Percentiles rank a stretch among this genome's conserved stretches.
Evolutionary conservation across 352 stramenopile species (phyloP).

Genomic region (Phytopythium sindhum): DNA sequence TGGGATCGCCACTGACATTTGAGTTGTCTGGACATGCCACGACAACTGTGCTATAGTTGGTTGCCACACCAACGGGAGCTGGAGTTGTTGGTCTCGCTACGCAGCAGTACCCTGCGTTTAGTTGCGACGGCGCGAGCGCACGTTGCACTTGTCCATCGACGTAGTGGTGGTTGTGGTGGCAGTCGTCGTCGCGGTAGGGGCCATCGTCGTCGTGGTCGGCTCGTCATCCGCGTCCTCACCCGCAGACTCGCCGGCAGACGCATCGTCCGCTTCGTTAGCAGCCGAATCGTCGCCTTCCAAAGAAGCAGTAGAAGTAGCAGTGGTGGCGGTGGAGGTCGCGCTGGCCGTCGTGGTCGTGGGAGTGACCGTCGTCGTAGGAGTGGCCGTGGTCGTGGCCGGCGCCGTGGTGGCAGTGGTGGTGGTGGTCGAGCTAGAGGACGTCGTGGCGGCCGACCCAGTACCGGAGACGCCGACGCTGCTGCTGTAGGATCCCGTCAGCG

Average conservation of each 20-base stretch:
- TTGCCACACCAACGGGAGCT: neutral
- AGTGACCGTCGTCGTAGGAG: slow-evolving; percentile 15
- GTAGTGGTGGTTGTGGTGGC: slow-evolving; percentile 5
- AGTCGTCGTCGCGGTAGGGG: neutral
- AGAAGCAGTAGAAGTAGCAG: neutral
- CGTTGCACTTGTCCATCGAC: slow-evolving; percentile 6
- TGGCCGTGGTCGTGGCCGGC: slow-evolving; percentile 16
- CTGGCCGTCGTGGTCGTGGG: slow-evolving; percentile 3
- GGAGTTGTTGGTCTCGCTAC: neutral
- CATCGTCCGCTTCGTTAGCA: slow-evolving; percentile 9
- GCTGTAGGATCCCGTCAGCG: slow-evolving; percentile 14
- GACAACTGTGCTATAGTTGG: neutral
- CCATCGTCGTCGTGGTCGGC: neutral
- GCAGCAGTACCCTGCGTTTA: neutral
- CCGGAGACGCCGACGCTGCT: slow-evolving; percentile 8
- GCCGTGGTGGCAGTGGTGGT: slow-evolving; percentile 18
- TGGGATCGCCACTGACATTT: neutral
- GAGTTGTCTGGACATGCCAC: neutral
- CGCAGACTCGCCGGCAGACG: slow-evolving; percentile 13
- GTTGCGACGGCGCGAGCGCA: slow-evolving; percentile 7
- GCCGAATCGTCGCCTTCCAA: slow-evolving; percentile 13
- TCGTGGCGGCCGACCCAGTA: slow-evolving; percentile 23
- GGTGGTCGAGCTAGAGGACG: slow-evolving; percentile 4
- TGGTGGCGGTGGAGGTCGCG: neutral
- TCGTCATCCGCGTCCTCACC: slow-evolving; percentile 7